A percentile compares a stretch with the other conserved stretches of the same genome.
These are phyloP conservation scores for Talaromyces sp. DNA, from an alignment of 2,329 filamentous ascomycete genomes.

Conservation along the genomic window DNA sequence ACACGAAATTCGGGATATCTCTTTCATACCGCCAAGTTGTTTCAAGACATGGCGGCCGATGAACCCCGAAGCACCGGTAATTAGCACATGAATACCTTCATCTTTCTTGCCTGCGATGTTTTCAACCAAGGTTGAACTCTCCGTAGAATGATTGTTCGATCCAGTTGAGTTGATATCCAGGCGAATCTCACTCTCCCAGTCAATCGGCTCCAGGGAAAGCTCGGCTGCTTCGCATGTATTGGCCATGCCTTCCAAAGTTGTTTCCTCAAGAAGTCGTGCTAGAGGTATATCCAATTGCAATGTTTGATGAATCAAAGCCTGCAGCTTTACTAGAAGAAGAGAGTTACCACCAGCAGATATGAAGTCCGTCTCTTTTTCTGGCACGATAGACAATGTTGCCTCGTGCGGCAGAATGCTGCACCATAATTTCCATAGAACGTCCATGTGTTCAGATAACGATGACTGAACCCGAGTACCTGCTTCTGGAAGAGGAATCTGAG, in stretches of 20 bases:
- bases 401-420: background rate
- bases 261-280: conserved; percentile 19
- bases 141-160: no score
- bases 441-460: conserved; percentile 8
- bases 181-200: conserved; percentile 38
- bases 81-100: conserved; percentile 14
- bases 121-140: no score
- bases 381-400: background rate
- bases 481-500: conserved; percentile 21
- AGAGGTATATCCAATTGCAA: conserved; percentile 21
- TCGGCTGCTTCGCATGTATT: background rate
- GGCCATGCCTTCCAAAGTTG: conserved; percentile 20
- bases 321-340: conserved; percentile 17
- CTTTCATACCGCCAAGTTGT: conserved; percentile 28
- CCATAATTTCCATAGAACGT: background rate
- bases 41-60: conserved; percentile 37
- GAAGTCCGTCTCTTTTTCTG: conserved; percentile 23
- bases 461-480: conserved; percentile 8
- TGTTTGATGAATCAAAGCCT: conserved; percentile 7
- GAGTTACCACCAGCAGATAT: conserved; percentile 36
- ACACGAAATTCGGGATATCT: conserved; percentile 40
- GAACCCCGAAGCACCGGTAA: conserved; percentile 33
- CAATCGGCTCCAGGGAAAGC: conserved; percentile 21
- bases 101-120: background rate
- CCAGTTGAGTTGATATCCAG: background rate